These are phyloP conservation scores for Salix koriyanagi DNA, from an alignment of 345 rosid species.

Conservation along the genomic window DNA sequence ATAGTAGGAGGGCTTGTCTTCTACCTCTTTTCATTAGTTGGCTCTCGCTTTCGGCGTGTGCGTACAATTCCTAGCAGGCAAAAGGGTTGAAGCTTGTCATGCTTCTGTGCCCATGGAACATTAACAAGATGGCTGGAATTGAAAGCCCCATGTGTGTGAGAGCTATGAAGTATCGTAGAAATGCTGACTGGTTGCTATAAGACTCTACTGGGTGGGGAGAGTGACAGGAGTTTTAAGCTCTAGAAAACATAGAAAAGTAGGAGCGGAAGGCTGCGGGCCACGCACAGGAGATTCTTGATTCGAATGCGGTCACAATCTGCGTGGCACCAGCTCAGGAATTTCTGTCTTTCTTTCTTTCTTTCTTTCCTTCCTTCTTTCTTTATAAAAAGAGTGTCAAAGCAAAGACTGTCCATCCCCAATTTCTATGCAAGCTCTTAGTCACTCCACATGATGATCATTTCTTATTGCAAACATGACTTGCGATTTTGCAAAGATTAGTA, in stretches of 20 bases:
- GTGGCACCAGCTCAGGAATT: not conserved
- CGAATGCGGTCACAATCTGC: not conserved
- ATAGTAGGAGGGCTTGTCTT: not conserved
- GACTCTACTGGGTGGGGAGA: not conserved
- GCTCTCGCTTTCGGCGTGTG: not conserved
- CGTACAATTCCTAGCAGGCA: not conserved
- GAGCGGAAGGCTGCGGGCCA: not conserved
- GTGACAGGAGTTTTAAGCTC: not conserved
- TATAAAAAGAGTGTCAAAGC: not conserved
- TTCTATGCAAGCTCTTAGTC: not conserved
- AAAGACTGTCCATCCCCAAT: not conserved
- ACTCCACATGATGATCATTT: slow-evolving; percentile 8
- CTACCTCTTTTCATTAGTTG: not conserved
- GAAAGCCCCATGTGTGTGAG: not conserved
- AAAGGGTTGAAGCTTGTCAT: not conserved
- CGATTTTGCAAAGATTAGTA: not conserved
- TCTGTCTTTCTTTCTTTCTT: too few species aligned
- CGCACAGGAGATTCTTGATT: not conserved
- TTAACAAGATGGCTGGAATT: not conserved
- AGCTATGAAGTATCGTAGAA: not conserved
- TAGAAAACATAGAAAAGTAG: not conserved
- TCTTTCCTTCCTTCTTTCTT: not conserved
- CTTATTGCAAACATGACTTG: not conserved
- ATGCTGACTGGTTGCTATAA: not conserved
- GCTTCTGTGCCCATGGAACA: not conserved